Evolutionary conservation across 306 rosid genomes (phyloP).

Genomic region (Prunus salicina): DNA sequence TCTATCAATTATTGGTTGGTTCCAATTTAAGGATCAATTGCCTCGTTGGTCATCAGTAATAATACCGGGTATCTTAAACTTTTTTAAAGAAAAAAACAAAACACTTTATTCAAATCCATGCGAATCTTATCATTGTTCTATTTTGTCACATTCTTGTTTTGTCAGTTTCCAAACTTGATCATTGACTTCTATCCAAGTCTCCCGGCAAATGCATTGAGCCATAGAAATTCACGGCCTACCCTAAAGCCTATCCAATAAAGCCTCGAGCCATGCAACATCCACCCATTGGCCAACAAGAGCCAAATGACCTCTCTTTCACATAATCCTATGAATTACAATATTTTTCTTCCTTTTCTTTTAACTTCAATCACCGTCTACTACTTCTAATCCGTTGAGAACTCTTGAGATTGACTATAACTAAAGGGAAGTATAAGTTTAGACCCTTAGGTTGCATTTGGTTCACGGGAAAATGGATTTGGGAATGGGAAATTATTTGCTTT

Average conservation of each 20-base stretch:
- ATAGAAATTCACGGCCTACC: neutral
- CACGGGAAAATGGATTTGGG: too few species aligned
- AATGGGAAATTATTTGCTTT: too few species aligned
- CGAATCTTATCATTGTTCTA: conserved; percentile 6
- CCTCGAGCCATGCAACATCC: conserved; percentile 3
- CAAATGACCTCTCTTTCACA: neutral
- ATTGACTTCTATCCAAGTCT: conserved; percentile 14
- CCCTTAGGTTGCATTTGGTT: too few species aligned
- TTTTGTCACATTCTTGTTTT: conserved; percentile 17
- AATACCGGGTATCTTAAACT: neutral
- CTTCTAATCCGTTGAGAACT: neutral
- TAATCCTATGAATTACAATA: neutral
- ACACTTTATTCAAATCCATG: conserved; percentile 11
- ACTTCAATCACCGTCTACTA: neutral
- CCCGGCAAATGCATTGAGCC: conserved; percentile 1
- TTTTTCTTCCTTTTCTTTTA: neutral
- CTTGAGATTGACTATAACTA: neutral
- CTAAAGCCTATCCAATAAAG: neutral
- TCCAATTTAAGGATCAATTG: conserved; percentile 11
- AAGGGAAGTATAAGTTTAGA: too few species aligned
- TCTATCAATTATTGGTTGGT: neutral
- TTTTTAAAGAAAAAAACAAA: neutral
- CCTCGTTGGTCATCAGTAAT: neutral
- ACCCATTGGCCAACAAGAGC: conserved; percentile 5
- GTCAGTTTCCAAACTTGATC: conserved; percentile 2